Evolutionary conservation across 2,329 filamentous ascomycete species (phyloP), one percentile per base, ranked within the genome.

Genomic region (Didymellaceae sp.): DNA sequence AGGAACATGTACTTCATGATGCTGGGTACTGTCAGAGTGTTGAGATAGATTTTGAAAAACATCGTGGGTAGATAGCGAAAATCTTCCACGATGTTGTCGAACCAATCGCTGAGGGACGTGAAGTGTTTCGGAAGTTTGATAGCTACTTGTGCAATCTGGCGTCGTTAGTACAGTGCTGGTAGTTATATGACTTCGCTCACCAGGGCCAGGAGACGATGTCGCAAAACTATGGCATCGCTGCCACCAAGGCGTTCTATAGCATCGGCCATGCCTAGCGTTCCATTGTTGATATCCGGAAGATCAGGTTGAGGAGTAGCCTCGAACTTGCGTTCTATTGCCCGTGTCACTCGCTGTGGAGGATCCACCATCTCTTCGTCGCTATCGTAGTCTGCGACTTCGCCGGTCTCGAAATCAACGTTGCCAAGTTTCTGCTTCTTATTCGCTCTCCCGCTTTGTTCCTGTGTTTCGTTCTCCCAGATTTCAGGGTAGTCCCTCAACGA

Each of bases 391-490:
- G 71, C 76, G 59, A 87, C 87, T 55, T 86, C 82, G 10, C 81
- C 84, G 14, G 50, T 61, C 34, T 66, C 65, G 46, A 82, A 85
- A 44, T 84, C 77, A 32, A 82, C 79, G 21, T 85, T 83, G 11
- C 86, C 82, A 6, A 87, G 68, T 48, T 87, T 61, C 8, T 78
- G 71, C 57, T 82, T 83, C 16, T 82, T 74, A 59, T 84, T 83
- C 52, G 71, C 64, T 43, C 73, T 74, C 35, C 62, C 76, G 55
- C 73, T 78, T 39, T 62, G 71, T 56, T 75, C 76, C 52, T 74
- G 79, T 2, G 82, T 82, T 71, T 92, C 89, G 43, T 83, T 82
- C 17, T 80, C 77, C 74, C 89, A 93, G 4, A 92, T 75, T 63
- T 90, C 85, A 2, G 77, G 78, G 62, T 85, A 91, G 6, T 82